Percentiles rank a stretch among this genome's conserved stretches.
phyloP scores from a whole-genome alignment of 139 green algal species.

The Pleodorina starrii region DNA sequence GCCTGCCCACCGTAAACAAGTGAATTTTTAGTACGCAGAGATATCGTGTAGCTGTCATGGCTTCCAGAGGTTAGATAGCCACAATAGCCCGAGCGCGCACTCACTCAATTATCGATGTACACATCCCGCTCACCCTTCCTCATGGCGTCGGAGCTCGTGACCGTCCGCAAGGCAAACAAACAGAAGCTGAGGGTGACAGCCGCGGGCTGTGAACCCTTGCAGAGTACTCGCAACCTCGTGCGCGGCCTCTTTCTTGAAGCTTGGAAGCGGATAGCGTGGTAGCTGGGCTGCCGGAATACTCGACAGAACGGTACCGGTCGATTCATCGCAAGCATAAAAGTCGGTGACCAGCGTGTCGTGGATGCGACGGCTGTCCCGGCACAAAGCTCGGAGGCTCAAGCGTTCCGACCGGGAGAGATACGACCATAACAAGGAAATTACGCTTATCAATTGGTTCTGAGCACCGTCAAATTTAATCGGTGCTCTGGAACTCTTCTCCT shows the following conservation, averaged over 20 bases:
- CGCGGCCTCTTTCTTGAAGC: neutral
- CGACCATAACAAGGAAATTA: neutral
- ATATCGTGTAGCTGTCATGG: neutral
- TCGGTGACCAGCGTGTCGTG: slow-evolving; percentile 1
- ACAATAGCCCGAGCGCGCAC: neutral
- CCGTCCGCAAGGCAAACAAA: neutral
- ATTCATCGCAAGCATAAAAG: neutral
- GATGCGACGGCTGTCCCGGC: neutral
- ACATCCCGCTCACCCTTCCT: slow-evolving; percentile 1
- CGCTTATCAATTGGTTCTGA: neutral
- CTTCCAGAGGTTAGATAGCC: neutral
- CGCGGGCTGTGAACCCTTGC: neutral
- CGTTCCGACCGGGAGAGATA: neutral
- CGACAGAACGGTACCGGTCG: neutral
- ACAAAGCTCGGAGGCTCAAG: neutral
- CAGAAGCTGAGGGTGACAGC: neutral
- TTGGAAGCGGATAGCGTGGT: neutral
- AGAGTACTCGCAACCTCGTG: neutral
- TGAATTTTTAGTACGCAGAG: neutral
- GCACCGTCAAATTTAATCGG: neutral
- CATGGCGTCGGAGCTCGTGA: neutral
- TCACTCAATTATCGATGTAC: neutral
- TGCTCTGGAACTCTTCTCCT: neutral
- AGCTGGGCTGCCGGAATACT: neutral
- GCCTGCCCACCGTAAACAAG: neutral